These are phyloP conservation scores for Rhodotorula glutinis DNA, from an alignment of 1,284 basidiomycete genomes.

Conservation along the genomic window DNA sequence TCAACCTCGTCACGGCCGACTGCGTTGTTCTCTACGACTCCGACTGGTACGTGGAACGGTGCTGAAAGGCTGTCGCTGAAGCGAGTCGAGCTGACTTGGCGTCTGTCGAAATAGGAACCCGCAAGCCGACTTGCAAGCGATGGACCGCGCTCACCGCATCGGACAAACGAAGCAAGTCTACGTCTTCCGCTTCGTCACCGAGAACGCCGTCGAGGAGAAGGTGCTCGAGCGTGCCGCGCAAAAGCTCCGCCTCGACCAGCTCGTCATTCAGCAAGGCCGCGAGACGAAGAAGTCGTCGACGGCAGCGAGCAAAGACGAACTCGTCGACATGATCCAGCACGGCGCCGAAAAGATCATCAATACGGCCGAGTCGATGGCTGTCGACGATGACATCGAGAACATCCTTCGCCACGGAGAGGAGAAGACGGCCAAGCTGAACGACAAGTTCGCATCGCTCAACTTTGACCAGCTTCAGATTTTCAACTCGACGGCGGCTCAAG, in stretches of 20 bases:
- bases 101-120: slow-evolving; percentile 67
- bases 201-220: slow-evolving; percentile 92
- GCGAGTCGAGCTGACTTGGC: too few species aligned
- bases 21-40: slow-evolving; percentile 96
- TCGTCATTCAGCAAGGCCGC: slow-evolving; percentile 96
- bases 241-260: slow-evolving; percentile 90
- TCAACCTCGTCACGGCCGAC: slow-evolving; percentile 94
- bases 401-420: slow-evolving; percentile 92
- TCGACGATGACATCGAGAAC: slow-evolving; percentile 90
- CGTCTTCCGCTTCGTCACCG: slow-evolving; percentile 96
- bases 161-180: slow-evolving; percentile 99
- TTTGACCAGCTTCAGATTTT: slow-evolving; percentile 96
- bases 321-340: slow-evolving; percentile 97
- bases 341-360: slow-evolving; percentile 97
- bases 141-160: slow-evolving; percentile 98
- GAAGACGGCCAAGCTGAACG: slow-evolving; percentile 81
- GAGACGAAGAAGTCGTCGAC: slow-evolving; percentile 52
- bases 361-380: slow-evolving; percentile 60
- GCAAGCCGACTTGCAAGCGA: slow-evolving; percentile 96
- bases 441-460: slow-evolving; percentile 88
- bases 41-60: slow-evolving; percentile 64
- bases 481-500: slow-evolving; percentile 65
- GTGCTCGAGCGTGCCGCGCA: slow-evolving; percentile 96
- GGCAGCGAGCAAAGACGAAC: slow-evolving; percentile 92
- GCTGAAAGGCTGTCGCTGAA: not conserved